Percentiles rank a stretch among this genome's conserved stretches.
Conservation (phyloP, 2,329 filamentous ascomycete species). For the Camillea tinctor region DNA sequence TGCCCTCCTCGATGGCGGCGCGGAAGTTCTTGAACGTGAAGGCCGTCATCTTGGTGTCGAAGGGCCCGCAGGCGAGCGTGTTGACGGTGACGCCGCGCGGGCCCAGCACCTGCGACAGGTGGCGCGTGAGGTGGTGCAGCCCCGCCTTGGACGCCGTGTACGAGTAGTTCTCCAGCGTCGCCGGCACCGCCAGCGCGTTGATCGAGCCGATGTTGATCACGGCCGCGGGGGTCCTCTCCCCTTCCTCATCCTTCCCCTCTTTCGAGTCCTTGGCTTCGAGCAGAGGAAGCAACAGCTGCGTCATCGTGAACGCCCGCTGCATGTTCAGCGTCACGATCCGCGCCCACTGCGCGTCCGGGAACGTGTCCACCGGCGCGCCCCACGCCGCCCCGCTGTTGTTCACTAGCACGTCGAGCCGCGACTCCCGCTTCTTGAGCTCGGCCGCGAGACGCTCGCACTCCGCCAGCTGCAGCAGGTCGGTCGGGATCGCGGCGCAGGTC, state of each 20-base stretch:
- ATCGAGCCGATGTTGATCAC: conserved; percentile 66
- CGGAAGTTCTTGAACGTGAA: conserved; percentile 55
- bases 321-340: conserved; percentile 64
- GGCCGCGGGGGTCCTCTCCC: conserved; percentile 45
- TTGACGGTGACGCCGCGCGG: conserved; percentile 62
- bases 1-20: conserved; percentile 53
- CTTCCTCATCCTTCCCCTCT: conserved; percentile 14
- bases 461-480: conserved; percentile 61
- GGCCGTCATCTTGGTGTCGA: conserved; percentile 68
- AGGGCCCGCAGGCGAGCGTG: conserved; percentile 69
- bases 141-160: conserved; percentile 64
- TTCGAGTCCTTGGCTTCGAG: conserved; percentile 47
- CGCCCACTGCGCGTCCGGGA: conserved; percentile 58
- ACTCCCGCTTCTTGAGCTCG: conserved; percentile 49
- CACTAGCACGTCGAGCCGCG: conserved; percentile 58
- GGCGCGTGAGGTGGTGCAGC: conserved; percentile 60
- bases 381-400: conserved; percentile 67
- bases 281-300: conserved; percentile 58
- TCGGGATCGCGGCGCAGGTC: conserved; percentile 55
- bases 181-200: conserved; percentile 60
- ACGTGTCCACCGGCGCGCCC: conserved; percentile 59
- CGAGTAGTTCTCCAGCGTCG: conserved; percentile 54
- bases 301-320: conserved; percentile 67
- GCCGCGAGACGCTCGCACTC: conserved; percentile 54
- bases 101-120: conserved; percentile 60